A percentile compares a stretch with the other conserved stretches of the same genome.
phyloP scores from a whole-genome alignment of 2,329 filamentous ascomycete species.

The Amauroascus niger region DNA sequence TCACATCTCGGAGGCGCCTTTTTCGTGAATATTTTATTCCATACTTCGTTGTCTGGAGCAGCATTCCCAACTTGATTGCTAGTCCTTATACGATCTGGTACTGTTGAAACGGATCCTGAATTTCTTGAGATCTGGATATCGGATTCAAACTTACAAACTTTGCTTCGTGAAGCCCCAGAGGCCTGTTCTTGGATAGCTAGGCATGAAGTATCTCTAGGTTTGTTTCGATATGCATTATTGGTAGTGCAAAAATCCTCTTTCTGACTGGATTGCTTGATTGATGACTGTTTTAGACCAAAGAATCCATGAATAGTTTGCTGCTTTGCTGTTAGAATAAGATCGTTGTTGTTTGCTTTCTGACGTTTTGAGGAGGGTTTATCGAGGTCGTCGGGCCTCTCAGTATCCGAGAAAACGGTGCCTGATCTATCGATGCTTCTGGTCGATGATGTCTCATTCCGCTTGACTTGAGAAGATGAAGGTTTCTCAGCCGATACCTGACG shows the following conservation, averaged over 20 bases:
- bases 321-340: not conserved
- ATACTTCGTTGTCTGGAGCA: slow-evolving; percentile 60
- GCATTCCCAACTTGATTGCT: not conserved
- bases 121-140: not conserved
- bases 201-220: not conserved
- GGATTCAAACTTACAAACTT: not conserved
- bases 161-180: not conserved
- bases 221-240: not conserved
- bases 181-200: not conserved
- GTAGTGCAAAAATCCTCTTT: not conserved
- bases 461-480: not conserved
- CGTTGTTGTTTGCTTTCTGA: not conserved
- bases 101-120: not conserved
- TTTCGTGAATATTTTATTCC: slow-evolving; percentile 74
- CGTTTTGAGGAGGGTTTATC: not conserved
- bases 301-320: slow-evolving; percentile 2
- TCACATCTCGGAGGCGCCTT: slow-evolving; percentile 70
- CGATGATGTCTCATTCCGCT: too few relatives aligned
- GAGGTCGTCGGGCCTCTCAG: not conserved
- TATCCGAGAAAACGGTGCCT: too few relatives aligned
- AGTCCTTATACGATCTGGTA: not conserved
- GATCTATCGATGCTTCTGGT: too few relatives aligned
- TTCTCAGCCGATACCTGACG: not conserved
- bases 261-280: not conserved
- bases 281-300: not conserved